phyloP scores from a whole-genome alignment of 305 asterid genomes.

The Fraxinus platypoda region DNA sequence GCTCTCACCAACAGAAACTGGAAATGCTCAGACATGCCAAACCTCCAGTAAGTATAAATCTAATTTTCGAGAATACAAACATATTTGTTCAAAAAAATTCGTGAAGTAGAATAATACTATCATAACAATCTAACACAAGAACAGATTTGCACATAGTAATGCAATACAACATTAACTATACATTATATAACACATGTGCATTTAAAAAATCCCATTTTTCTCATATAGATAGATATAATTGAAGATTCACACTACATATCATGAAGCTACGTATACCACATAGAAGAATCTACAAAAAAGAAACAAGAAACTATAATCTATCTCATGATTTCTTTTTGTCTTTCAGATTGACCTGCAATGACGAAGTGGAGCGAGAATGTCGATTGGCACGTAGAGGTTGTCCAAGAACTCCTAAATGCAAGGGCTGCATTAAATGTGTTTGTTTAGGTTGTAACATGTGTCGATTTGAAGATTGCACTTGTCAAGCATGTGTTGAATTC shows the following conservation, averaged over 20 bases:
- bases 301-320: neutral
- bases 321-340: neutral
- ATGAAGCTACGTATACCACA: neutral
- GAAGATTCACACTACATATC: neutral
- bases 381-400: constrained; percentile 35
- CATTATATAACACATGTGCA: neutral
- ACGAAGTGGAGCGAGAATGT: constrained; percentile 36
- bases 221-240: neutral
- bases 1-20: constrained; percentile 1
- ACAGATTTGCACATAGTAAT: neutral
- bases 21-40: constrained; percentile 20
- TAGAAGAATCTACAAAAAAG: neutral
- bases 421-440: constrained; percentile 39
- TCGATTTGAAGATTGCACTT: constrained; percentile 39
- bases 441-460: constrained; percentile 44
- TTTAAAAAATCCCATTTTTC: neutral
- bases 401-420: constrained; percentile 25
- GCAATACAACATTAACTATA: neutral
- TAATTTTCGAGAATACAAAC: neutral
- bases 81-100: neutral
- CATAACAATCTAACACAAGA: neutral
- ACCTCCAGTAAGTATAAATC: neutral
- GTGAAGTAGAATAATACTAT: neutral
- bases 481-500: constrained; percentile 34
- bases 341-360: constrained; percentile 30